Conservation (phyloP, 75 land plant genomes). For the Pseudotsuga menziesii region DNA sequence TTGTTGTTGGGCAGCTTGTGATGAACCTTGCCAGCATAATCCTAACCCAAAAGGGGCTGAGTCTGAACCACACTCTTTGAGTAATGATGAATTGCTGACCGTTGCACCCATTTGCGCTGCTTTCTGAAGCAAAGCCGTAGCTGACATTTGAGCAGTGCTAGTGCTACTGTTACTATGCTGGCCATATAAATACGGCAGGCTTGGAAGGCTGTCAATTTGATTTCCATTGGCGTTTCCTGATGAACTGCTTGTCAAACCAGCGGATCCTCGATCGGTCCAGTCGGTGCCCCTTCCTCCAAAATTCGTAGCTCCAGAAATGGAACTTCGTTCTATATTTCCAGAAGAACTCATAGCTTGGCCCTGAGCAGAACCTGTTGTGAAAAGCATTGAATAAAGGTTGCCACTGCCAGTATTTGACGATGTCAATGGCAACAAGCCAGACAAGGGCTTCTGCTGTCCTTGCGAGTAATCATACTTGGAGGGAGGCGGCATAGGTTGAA, state of each 20-base stretch:
- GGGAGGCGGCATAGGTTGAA: not conserved
- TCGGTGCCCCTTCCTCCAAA: not conserved
- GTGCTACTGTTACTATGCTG: not conserved
- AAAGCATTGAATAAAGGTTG: constrained; percentile 22
- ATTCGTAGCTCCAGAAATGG: not conserved
- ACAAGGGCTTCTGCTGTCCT: not conserved
- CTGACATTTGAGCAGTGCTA: constrained; percentile 33
- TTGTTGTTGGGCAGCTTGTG: not conserved
- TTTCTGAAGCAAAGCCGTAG: constrained; percentile 52
- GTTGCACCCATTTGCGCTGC: constrained; percentile 63
- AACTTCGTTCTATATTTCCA: not conserved
- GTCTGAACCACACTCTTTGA: not conserved
- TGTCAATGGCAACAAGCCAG: constrained; percentile 12
- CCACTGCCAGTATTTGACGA: constrained; percentile 22
- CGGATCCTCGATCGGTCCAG: not conserved
- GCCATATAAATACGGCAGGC: not conserved
- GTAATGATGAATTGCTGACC: constrained; percentile 23
- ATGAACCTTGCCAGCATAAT: not conserved
- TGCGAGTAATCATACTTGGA: not conserved
- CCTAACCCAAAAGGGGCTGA: not conserved
- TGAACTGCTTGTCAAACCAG: not conserved
- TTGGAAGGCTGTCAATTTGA: not conserved
- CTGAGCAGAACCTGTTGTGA: constrained; percentile 11
- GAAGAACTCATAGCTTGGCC: not conserved
- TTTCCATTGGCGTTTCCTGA: not conserved